phyloP scores from a whole-genome alignment of 2,329 filamentous ascomycete species.

The Xylaria sp. region DNA sequence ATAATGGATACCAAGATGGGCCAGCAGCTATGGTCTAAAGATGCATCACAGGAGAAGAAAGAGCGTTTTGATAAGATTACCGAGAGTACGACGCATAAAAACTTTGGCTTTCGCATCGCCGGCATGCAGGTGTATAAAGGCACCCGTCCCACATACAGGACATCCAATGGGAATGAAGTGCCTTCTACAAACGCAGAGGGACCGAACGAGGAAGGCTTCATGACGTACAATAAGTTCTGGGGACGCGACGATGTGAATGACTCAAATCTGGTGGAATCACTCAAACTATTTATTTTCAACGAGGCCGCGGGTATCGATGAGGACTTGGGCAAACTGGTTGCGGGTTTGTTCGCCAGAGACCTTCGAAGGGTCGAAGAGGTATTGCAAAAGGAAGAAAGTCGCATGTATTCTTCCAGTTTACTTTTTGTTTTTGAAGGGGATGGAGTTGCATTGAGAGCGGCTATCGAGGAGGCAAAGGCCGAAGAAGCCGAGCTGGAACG shows the following conservation, averaged over 20 bases:
- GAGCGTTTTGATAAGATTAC: conserved; percentile 65
- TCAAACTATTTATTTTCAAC: conserved; percentile 65
- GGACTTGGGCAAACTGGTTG: conserved; percentile 61
- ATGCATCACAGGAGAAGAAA: conserved; percentile 64
- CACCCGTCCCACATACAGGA: conserved; percentile 36
- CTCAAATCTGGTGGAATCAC: conserved; percentile 59
- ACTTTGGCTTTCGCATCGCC: conserved; percentile 66
- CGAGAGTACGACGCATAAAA: conserved; percentile 63
- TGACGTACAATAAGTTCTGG: conserved; percentile 68
- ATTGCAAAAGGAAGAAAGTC: conserved; percentile 60
- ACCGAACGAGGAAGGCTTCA: conserved; percentile 61
- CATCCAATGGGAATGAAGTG: not conserved
- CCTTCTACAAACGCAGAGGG: conserved; percentile 51
- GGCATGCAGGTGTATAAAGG: conserved; percentile 70
- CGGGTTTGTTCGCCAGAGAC: conserved; percentile 58
- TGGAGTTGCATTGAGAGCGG: conserved; percentile 57
- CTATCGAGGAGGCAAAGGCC: conserved; percentile 60
- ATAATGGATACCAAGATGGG: conserved; percentile 95
- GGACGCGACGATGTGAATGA: conserved; percentile 59
- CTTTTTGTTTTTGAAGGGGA: conserved; percentile 71
- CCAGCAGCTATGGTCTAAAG: conserved; percentile 81
- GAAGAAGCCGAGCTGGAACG: conserved; percentile 10
- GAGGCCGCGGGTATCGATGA: conserved; percentile 62
- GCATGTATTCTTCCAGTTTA: conserved; percentile 68
- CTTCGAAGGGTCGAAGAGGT: conserved; percentile 59